Percentiles rank a stretch among this genome's conserved stretches.
phyloP scores from a whole-genome alignment of 495 filamentous ascomycete species.

The Hypomontagnella submonticulosa region DNA sequence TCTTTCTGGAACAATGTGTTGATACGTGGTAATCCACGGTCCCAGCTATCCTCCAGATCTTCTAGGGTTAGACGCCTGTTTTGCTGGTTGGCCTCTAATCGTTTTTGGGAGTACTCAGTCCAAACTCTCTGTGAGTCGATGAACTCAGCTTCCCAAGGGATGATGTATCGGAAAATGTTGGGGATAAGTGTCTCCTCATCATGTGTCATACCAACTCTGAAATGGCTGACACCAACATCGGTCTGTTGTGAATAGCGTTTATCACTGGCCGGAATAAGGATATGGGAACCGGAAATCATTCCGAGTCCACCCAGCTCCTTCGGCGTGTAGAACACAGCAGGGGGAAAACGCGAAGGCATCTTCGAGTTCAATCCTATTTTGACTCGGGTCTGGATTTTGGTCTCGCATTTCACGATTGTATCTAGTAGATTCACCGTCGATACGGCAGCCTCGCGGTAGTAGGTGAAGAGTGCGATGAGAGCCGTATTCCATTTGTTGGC shows the following conservation, averaged over 20 bases:
- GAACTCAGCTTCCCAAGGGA: conserved; percentile 99
- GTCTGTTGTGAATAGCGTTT: conserved; percentile 99
- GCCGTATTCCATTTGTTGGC: conserved; percentile 99
- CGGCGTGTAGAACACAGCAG: conserved; percentile 98
- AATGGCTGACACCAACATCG: conserved; percentile 96
- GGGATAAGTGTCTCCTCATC: conserved; percentile 98
- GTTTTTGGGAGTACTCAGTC: conserved; percentile 99
- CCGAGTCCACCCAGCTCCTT: conserved; percentile 98
- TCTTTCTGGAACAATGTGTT: conserved; percentile 99
- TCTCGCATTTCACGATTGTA: conserved; percentile 99
- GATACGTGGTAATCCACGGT: conserved; percentile 96
- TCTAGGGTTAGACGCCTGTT: conserved; percentile 95
- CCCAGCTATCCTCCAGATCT: conserved; percentile 99
- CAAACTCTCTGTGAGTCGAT: conserved; percentile 98
- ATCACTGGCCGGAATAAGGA: conserved; percentile 96
- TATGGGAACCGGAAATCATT: conserved; percentile 99
- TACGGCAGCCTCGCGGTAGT: conserved; percentile 98
- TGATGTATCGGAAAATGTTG: conserved; percentile 99
- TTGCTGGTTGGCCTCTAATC: conserved; percentile 95
- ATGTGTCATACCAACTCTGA: conserved; percentile 97
- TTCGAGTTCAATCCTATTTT: conserved; percentile 99
- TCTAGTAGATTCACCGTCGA: conserved; percentile 95
- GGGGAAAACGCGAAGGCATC: conserved; percentile 99
- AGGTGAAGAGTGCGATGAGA: conserved; percentile 98
- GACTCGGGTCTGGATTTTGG: conserved; percentile 98